phyloP scores from a whole-genome alignment of 192 early-diverging fungal genomes.

The Entophlyctis luteolus region DNA sequence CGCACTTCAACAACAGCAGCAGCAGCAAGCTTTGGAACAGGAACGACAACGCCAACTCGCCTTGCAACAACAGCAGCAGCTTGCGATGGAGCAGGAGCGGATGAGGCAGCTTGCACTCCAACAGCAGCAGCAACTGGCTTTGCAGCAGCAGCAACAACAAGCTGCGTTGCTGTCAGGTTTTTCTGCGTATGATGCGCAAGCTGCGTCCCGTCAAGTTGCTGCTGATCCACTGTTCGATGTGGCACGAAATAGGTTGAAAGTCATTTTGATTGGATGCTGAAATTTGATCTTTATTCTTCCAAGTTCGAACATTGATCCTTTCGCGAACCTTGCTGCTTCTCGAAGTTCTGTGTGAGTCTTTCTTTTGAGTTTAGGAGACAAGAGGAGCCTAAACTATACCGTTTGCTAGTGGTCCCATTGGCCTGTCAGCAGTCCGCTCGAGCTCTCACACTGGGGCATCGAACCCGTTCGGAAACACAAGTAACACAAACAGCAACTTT shows the following conservation, averaged over 20 bases:
- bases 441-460: not conserved
- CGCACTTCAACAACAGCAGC: slow-evolving; percentile 28
- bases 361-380: not conserved
- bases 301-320: slow-evolving; percentile 18
- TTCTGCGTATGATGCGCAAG: slow-evolving; percentile 9
- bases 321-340: slow-evolving; percentile 10
- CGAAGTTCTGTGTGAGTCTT: slow-evolving; percentile 8
- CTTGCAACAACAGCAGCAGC: slow-evolving; percentile 39
- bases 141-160: slow-evolving; percentile 30
- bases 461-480: slow-evolving; percentile 2
- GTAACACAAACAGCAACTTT: not conserved
- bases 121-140: slow-evolving; percentile 25
- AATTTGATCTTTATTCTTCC: not conserved
- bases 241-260: slow-evolving; percentile 4
- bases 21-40: slow-evolving; percentile 36
- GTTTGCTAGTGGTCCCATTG: slow-evolving; percentile 3
- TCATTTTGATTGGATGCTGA: not conserved
- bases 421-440: slow-evolving; percentile 4
- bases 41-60: slow-evolving; percentile 34
- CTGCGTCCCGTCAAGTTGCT: slow-evolving; percentile 2
- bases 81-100: slow-evolving; percentile 32
- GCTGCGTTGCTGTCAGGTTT: not conserved
- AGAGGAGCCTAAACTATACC: not conserved
- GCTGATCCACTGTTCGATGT: slow-evolving; percentile 20
- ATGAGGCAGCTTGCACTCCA: slow-evolving; percentile 32